Conservation (phyloP, 192 early-diverging fungal species). For the Jimgerdemannia flammicorona region DNA sequence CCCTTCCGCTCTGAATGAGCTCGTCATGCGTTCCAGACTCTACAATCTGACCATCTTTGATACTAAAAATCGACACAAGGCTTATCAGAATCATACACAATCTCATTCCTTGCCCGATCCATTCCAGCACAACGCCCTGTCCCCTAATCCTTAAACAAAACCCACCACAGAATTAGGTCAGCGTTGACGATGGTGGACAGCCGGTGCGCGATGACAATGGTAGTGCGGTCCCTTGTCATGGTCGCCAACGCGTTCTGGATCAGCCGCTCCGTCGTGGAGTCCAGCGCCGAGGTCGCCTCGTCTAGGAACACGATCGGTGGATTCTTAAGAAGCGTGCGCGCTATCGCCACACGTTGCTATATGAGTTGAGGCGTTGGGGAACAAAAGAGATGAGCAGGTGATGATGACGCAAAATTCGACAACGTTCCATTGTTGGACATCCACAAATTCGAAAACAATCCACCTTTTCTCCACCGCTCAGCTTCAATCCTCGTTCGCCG, state of each 20-base stretch:
- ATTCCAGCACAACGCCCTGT: no score
- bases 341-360: constrained; percentile 81
- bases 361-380: no score
- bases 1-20: constrained; percentile 50
- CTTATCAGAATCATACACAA: neutral
- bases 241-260: constrained; percentile 79
- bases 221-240: constrained; percentile 81
- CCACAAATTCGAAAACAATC: no score
- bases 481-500: constrained; percentile 67
- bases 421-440: no score
- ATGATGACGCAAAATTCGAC: constrained; percentile 29
- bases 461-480: constrained; percentile 88
- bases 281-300: constrained; percentile 88
- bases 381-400: neutral
- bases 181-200: constrained; percentile 81
- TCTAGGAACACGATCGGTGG: constrained; percentile 70
- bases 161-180: constrained; percentile 77
- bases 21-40: constrained; percentile 82
- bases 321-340: constrained; percentile 77
- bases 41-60: constrained; percentile 77
- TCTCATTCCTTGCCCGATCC: no score
- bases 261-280: constrained; percentile 66
- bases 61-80: constrained; percentile 6
- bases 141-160: no score
- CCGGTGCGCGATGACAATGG: constrained; percentile 84